These are phyloP conservation scores for Fremontodendron californicum DNA, from an alignment of 345 rosid species.

Conservation along the genomic window DNA sequence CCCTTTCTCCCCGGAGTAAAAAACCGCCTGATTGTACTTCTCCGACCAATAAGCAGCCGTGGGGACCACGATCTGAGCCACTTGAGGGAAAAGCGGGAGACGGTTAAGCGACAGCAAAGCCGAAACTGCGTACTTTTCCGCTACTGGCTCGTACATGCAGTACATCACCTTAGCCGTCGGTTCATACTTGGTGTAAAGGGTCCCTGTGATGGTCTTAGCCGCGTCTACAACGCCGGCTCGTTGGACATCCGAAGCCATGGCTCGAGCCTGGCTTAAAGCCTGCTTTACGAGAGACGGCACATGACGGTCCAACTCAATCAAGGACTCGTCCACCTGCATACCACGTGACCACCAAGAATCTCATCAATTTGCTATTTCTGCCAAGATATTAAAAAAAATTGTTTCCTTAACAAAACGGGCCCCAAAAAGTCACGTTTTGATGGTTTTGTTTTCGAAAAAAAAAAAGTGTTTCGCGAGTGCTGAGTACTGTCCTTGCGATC, in stretches of 20 bases:
- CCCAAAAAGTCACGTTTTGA: no score
- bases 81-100: slow-evolving; percentile 49
- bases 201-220: slow-evolving; percentile 35
- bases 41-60: slow-evolving; percentile 58
- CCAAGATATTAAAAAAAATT: not conserved
- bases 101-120: slow-evolving; percentile 51
- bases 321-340: slow-evolving; percentile 50
- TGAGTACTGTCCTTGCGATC: slow-evolving; percentile 56
- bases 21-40: slow-evolving; percentile 54
- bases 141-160: slow-evolving; percentile 47
- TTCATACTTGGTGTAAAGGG: slow-evolving; percentile 35
- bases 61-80: slow-evolving; percentile 53
- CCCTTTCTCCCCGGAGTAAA: slow-evolving; percentile 36
- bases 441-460: no score
- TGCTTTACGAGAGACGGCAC: slow-evolving; percentile 63
- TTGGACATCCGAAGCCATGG: slow-evolving; percentile 57
- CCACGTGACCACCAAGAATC: not conserved
- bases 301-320: slow-evolving; percentile 42
- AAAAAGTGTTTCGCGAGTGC: not conserved
- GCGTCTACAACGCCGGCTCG: slow-evolving; percentile 50
- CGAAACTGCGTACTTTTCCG: slow-evolving; percentile 43
- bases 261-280: slow-evolving; percentile 46
- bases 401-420: not conserved
- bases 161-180: slow-evolving; percentile 46
- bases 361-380: slow-evolving; percentile 31